phyloP scores from a whole-genome alignment of 2,329 filamentous ascomycete species.

The Verticillium albo-atrum region DNA sequence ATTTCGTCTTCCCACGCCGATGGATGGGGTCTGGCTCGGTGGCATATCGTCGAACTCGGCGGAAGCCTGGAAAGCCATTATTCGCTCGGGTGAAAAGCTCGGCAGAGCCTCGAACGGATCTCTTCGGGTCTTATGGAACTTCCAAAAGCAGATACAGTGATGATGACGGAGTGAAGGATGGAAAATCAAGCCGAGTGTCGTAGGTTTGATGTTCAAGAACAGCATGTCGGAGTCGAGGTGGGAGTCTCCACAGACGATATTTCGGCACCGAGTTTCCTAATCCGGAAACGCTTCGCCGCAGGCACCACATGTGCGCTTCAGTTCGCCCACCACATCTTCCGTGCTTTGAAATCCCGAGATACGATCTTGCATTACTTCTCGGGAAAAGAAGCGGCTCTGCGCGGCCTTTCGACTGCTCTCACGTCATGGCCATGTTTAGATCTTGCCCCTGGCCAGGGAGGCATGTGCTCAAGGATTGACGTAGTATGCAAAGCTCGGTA shows the following conservation, averaged over 20 bases:
- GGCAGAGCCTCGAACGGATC: background rate
- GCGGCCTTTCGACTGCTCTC: no score
- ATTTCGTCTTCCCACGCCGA: background rate
- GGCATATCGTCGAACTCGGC: background rate
- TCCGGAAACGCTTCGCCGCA: background rate
- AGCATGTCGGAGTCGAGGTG: background rate
- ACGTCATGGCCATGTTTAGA: background rate
- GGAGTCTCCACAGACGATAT: background rate
- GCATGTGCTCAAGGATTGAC: no score
- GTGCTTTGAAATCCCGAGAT: background rate
- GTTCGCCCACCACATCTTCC: no score
- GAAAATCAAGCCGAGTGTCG: background rate
- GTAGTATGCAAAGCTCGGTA: no score
- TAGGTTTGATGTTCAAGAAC: background rate
- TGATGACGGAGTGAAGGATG: background rate
- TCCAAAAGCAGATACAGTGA: background rate
- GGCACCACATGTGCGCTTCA: background rate
- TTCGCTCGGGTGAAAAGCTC: background rate
- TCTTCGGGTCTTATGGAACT: background rate
- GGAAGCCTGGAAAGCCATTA: background rate
- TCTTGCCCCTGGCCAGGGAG: background rate
- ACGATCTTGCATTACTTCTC: background rate
- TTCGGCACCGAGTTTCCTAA: conserved; percentile 1
- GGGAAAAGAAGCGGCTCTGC: background rate
- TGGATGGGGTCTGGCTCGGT: background rate